Evolutionary conservation across 2,329 filamentous ascomycete genomes (phyloP).

Genomic region (Colletotrichum lini): DNA sequence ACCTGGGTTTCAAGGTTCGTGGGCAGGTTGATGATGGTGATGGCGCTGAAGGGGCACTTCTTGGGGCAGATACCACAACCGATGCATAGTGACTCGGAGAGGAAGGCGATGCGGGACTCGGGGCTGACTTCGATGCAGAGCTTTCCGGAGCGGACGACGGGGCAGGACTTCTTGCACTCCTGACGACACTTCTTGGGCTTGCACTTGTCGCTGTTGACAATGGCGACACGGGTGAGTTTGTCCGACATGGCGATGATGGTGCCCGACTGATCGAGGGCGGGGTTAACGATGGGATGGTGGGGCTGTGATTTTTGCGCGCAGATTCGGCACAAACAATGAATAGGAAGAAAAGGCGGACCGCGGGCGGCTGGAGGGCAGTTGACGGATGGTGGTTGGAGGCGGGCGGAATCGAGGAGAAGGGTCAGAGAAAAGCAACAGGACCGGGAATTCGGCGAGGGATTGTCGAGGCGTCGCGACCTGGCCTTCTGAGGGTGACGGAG

Average conservation of each 20-base stretch:
- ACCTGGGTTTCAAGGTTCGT: slow-evolving; percentile 99
- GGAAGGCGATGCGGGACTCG: slow-evolving; percentile 95
- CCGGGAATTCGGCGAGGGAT: slow-evolving; percentile 27
- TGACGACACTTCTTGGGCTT: slow-evolving; percentile 89
- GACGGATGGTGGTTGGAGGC: background rate
- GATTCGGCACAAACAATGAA: slow-evolving; percentile 20
- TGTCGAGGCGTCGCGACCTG: slow-evolving; percentile 40
- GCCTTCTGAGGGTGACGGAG: slow-evolving; percentile 34
- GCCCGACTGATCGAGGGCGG: slow-evolving; percentile 42
- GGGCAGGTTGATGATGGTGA: slow-evolving; percentile 99
- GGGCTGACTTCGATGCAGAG: slow-evolving; percentile 94
- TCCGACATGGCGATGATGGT: slow-evolving; percentile 79
- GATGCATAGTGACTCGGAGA: slow-evolving; percentile 95
- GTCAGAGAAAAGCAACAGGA: slow-evolving; percentile 18
- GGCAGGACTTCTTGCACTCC: slow-evolving; percentile 99
- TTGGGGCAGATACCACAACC: slow-evolving; percentile 99
- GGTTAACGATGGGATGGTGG: slow-evolving; percentile 36
- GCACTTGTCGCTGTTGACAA: slow-evolving; percentile 96
- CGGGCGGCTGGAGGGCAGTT: background rate
- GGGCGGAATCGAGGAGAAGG: slow-evolving; percentile 1
- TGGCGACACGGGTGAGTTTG: slow-evolving; percentile 98
- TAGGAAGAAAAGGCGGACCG: slow-evolving; percentile 15
- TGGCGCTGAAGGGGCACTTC: slow-evolving; percentile 98
- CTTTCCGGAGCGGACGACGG: slow-evolving; percentile 97
- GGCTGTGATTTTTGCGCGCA: slow-evolving; percentile 30